Evolutionary conservation across 352 stramenopile genomes (phyloP).

Genomic region (Pilasporangium apinafurcum): DNA sequence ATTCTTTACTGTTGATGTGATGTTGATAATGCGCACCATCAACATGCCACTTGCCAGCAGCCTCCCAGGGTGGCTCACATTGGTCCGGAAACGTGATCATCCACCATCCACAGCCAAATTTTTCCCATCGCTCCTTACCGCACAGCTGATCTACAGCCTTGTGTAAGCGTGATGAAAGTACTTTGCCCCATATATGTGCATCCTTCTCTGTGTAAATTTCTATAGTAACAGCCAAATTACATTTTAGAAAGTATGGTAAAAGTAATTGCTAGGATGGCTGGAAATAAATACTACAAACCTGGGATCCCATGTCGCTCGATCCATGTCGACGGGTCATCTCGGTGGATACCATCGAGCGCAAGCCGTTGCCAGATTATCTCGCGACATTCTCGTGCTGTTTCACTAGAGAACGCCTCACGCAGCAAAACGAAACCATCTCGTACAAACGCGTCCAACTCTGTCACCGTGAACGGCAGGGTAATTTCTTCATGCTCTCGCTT

Average conservation of each 20-base stretch:
- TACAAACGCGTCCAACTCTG: slow-evolving; percentile 44
- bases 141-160: slow-evolving; percentile 66
- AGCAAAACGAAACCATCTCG: slow-evolving; percentile 71
- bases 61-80: slow-evolving; percentile 36
- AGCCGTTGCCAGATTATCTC: slow-evolving; percentile 39
- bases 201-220: slow-evolving; percentile 40
- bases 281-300: slow-evolving; percentile 13
- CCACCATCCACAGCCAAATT: slow-evolving; percentile 81
- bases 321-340: slow-evolving; percentile 35
- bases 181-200: slow-evolving; percentile 29
- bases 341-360: slow-evolving; percentile 21
- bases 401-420: slow-evolving; percentile 32
- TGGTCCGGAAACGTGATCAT: slow-evolving; percentile 75
- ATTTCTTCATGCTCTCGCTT: slow-evolving; percentile 8
- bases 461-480: slow-evolving; percentile 12
- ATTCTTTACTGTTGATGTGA: slow-evolving; percentile 59
- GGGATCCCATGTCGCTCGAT: slow-evolving; percentile 51
- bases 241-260: not conserved
- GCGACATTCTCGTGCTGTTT: slow-evolving; percentile 32
- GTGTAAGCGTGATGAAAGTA: slow-evolving; percentile 36
- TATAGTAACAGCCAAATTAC: slow-evolving; percentile 6
- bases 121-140: slow-evolving; percentile 47
- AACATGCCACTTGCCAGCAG: slow-evolving; percentile 77
- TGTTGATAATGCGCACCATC: slow-evolving; percentile 74
- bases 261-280: not conserved